Percentiles rank a stretch among this genome's conserved stretches.
Evolutionary conservation across 1,284 basidiomycete genomes (phyloP).

Genomic region (Pascua sp.): DNA sequence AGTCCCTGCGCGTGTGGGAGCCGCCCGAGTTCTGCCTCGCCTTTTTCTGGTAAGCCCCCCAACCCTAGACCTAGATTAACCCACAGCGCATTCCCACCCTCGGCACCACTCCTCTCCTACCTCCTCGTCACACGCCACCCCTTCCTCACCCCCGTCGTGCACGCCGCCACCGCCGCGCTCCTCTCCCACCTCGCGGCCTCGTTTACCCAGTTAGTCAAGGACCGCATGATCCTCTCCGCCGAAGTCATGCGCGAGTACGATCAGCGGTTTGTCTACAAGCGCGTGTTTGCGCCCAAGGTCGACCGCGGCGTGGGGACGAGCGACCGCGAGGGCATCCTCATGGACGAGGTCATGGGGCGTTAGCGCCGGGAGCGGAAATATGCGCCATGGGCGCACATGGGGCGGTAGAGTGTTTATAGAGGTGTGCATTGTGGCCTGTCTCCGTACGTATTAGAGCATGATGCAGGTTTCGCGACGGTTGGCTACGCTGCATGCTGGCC

Average conservation of each 20-base stretch:
- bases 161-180: constrained; percentile 31
- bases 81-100: constrained; percentile 38
- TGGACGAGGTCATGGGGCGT: too few species aligned
- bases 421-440: too few species aligned
- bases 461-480: too few species aligned
- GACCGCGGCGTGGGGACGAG: constrained; percentile 44
- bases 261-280: constrained; percentile 45
- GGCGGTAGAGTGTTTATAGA: too few species aligned
- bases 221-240: constrained; percentile 42
- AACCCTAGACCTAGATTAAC: neutral
- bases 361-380: too few species aligned
- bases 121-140: constrained; percentile 37
- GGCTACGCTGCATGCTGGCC: too few species aligned
- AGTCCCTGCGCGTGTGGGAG: constrained; percentile 46
- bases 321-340: constrained; percentile 16
- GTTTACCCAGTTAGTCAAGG: constrained; percentile 45
- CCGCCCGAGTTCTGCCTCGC: constrained; percentile 47
- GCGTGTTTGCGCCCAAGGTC: constrained; percentile 37
- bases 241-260: constrained; percentile 51
- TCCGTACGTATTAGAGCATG: too few species aligned
- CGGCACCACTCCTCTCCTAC: constrained; percentile 35
- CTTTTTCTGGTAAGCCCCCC: constrained; percentile 44
- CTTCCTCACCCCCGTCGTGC: constrained; percentile 35
- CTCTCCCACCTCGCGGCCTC: constrained; percentile 34
- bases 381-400: too few species aligned